Base-by-base conservation (phyloP, 2,329 filamentous ascomycete genomes). In the Colletotrichum theobromicola region DNA sequence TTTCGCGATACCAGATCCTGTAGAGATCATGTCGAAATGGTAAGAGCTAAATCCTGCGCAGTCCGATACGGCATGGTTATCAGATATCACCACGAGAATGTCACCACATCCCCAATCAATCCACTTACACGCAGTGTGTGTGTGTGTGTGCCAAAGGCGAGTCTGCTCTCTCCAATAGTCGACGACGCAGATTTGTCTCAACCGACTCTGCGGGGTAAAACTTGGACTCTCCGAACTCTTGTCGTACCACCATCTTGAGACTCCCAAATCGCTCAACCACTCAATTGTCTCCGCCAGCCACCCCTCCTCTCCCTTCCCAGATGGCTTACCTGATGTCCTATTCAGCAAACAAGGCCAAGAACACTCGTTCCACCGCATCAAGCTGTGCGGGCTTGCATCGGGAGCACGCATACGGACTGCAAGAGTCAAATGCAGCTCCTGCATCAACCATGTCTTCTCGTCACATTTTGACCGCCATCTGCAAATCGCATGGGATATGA, bases 401-500 rank as follows among this genome's bases (percentile, higher is more conserved):
- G 74, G 61, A 63, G 53, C 74, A 75, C 58, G 67, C 74, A 69
- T 73, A 70, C 26, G 21, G n/a, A 24, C 55, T 75, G 70, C 64
- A 70, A 67, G 53, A 71, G 53, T 35, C 74, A 74, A 75, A 37
- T 55, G 61, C 55, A 62, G 32, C 53, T 67, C 42, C 75, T 75
- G 73, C 73, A 75, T 66, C 64, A 69, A 75, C 67, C 75, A 75
- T 75, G 75, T 62, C 53, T 57, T 71, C 57, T 72, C 60, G 67
- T 76, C 75, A 76, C 72, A 76, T 63, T 75, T 61, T 67, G 75
- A 74, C 75, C 72, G 75, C 72, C 67, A 74, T 72, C 67, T 64
- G 67, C 55, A 50, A 63, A 70, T 32, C 46, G 37, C 72, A 34
- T 53, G 58, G 55, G 16, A 61, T 62, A 75, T 69, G 75, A 72